phyloP scores from a whole-genome alignment of 306 rosid genomes.

The barrel medic (Medicago truncatula) region DNA sequence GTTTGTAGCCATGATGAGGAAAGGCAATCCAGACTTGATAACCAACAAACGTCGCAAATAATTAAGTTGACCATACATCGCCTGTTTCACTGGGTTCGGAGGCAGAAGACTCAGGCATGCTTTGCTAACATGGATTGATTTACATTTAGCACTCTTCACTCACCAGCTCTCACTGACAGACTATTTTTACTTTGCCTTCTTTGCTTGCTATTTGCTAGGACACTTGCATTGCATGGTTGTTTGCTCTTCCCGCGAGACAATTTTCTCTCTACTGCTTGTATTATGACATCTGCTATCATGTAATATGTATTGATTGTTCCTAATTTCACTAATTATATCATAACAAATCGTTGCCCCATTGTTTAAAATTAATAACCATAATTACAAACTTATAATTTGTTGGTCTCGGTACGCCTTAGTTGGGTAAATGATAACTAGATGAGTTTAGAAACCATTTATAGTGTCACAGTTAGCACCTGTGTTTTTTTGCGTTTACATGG shows the following conservation, averaged over 20 bases:
- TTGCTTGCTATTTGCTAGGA: slow-evolving; percentile 22
- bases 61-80: slow-evolving; percentile 12
- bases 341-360: background rate
- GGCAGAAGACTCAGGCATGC: slow-evolving; percentile 7
- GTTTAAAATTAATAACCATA: background rate
- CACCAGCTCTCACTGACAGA: background rate
- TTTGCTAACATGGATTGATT: background rate
- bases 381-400: no score
- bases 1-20: slow-evolving; percentile 96
- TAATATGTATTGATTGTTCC: slow-evolving; percentile 4
- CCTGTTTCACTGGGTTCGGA: slow-evolving; percentile 28
- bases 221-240: slow-evolving; percentile 28
- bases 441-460: no score
- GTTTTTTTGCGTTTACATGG: no score
- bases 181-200: background rate
- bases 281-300: background rate
- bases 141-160: background rate
- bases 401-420: no score
- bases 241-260: slow-evolving; percentile 8
- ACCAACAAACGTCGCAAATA: slow-evolving; percentile 69
- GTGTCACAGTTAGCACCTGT: no score
- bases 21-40: slow-evolving; percentile 77
- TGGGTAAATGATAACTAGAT: no score
- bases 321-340: slow-evolving; percentile 7
- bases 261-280: background rate